Conservation (phyloP, 2,329 filamentous ascomycete genomes). For the Stagonosporopsis tanaceti region DNA sequence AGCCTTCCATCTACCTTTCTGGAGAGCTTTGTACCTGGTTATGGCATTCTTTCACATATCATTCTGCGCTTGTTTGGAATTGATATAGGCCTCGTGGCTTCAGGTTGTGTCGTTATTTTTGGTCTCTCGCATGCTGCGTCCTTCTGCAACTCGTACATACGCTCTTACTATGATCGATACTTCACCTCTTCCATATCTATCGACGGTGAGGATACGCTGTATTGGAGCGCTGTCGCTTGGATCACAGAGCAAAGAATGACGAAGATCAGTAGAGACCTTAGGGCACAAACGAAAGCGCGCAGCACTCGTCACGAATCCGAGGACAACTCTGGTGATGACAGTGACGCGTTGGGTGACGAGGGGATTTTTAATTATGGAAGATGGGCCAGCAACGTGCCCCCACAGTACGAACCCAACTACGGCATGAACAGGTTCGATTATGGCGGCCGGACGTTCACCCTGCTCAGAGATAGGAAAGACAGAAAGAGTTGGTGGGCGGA, state of each 20-base stretch:
- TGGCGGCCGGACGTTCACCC: constrained; percentile 51
- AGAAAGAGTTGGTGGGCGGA: constrained; percentile 33
- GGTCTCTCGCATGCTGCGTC: constrained; percentile 35
- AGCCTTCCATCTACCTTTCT: constrained; percentile 57
- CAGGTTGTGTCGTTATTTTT: constrained; percentile 53
- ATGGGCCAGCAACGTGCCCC: constrained; percentile 58
- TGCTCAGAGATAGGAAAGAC: constrained; percentile 50
- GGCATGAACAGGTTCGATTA: constrained; percentile 56
- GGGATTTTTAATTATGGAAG: constrained; percentile 60
- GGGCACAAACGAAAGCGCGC: constrained; percentile 50
- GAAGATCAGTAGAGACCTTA: constrained; percentile 47
- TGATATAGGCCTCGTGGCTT: constrained; percentile 58
- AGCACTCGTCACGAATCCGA: constrained; percentile 46
- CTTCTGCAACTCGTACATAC: constrained; percentile 48
- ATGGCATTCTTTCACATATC: constrained; percentile 57
- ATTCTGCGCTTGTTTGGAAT: constrained; percentile 54
- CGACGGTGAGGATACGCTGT: constrained; percentile 56
- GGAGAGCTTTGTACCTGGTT: constrained; percentile 61
- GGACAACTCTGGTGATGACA: constrained; percentile 41
- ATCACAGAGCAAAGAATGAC: constrained; percentile 52
- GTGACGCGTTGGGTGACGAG: constrained; percentile 50
- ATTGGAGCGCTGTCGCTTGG: constrained; percentile 55
- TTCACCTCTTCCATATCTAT: constrained; percentile 56
- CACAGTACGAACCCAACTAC: constrained; percentile 59
- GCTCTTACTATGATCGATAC: constrained; percentile 26